phyloP scores from a whole-genome alignment of 2,329 filamentous ascomycete genomes.

The Colletotrichum sublineola region DNA sequence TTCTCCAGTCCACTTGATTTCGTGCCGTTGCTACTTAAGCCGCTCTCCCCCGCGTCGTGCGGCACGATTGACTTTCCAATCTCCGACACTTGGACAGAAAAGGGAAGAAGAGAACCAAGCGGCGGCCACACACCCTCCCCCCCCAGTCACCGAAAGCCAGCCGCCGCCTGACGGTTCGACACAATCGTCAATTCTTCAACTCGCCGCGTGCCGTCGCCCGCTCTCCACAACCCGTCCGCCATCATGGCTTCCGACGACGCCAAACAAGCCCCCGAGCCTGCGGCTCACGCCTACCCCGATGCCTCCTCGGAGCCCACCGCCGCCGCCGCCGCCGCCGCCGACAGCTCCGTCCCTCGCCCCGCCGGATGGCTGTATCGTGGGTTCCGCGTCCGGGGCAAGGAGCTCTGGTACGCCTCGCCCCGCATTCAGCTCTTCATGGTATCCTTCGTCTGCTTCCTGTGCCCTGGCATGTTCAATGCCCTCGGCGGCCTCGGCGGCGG shows the following conservation, averaged over 20 bases:
- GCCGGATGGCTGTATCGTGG: constrained; percentile 77
- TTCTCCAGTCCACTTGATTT: background rate
- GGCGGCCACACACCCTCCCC: background rate
- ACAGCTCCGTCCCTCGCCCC: constrained; percentile 54
- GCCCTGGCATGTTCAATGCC: constrained; percentile 81
- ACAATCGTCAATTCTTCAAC: background rate
- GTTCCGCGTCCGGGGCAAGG: constrained; percentile 65
- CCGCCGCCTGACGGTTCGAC: background rate
- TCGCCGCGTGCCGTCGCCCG: constrained; percentile 2
- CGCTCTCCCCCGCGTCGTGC: constrained; percentile 5
- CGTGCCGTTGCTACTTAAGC: constrained; percentile 7
- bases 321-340: constrained; percentile 33
- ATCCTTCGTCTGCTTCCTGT: constrained; percentile 68
- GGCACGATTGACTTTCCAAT: constrained; percentile 33
- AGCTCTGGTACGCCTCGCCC: constrained; percentile 80
- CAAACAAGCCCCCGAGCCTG: constrained; percentile 27
- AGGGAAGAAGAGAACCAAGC: constrained; percentile 9
- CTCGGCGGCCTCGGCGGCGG: constrained; percentile 75
- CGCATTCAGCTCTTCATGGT: constrained; percentile 80
- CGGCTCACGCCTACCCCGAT: constrained; percentile 11
- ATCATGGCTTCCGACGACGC: constrained; percentile 34
- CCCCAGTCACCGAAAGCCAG: background rate
- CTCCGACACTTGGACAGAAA: constrained; percentile 17
- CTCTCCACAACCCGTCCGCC: background rate
- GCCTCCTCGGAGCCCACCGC: constrained; percentile 29